These are phyloP conservation scores for Aleurites moluccanus DNA, from an alignment of 441 rosid genomes.

Conservation along the genomic window DNA sequence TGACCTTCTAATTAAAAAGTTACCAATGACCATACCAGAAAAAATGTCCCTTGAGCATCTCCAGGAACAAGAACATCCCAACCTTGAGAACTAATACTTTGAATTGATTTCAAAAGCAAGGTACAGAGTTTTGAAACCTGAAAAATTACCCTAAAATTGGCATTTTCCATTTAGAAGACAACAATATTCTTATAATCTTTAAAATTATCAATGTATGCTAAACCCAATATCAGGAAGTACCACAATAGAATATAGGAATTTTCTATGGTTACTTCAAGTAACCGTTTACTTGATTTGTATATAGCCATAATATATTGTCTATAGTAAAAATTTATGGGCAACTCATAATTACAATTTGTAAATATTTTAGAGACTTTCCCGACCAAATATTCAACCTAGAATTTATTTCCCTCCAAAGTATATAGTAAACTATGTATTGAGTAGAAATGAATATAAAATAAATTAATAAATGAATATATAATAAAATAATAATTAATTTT, in stretches of 20 bases:
- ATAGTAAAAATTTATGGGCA: no score
- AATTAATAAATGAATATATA: no score
- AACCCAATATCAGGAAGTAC: constrained; percentile 11
- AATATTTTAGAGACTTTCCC: no score
- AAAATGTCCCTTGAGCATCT: constrained; percentile 67
- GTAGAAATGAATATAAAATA: no score
- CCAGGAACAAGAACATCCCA: constrained; percentile 99
- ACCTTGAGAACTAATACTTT: constrained; percentile 80
- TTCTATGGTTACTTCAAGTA: no score
- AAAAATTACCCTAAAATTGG: constrained; percentile 61
- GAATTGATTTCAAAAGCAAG: constrained; percentile 75
- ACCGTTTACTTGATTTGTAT: no score
- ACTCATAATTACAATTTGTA: no score
- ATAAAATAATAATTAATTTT: no score
- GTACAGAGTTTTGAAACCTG: constrained; percentile 96
- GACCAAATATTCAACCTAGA: no score
- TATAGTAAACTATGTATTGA: no score
- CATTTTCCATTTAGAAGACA: constrained; percentile 25
- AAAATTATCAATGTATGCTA: background rate
- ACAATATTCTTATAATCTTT: constrained; percentile 2
- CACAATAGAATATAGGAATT: background rate
- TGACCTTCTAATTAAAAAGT: background rate
- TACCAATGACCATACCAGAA: constrained; percentile 53
- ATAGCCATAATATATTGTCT: no score
- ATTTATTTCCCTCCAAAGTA: no score